Base-by-base conservation (phyloP, 306 rosid species). In the Castanea sativa region DNA sequence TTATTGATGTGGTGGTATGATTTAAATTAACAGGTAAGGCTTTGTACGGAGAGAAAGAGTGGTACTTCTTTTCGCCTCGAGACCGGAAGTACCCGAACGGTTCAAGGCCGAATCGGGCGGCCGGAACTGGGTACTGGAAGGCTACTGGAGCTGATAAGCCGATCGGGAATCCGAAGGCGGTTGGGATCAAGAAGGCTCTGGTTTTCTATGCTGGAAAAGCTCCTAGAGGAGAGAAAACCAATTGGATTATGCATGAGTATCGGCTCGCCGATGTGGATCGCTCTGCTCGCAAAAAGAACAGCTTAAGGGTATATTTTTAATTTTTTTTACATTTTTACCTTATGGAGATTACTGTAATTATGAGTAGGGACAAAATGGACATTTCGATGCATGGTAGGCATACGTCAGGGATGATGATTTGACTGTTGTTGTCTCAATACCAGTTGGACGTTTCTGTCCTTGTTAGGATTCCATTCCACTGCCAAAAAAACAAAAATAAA, bases 241-340 rank as follows among this genome's bases (percentile, higher is more conserved):
- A 96, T 83, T 96, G 99, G 99, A 96, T 96, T 51, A 93, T 96
- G 99, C 99, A 96, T 73, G 98, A 96, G 78, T 96, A 96, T 78
- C 97, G 98, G 32, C 92, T 96, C 9, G 99, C 99, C 16, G 91
- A 96, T 65, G 97, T 91, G 19, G 98, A 96, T 89, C 98, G 94
- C 1, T 82, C 97, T 4, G 91, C 91, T 79, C 93, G 97, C 70
- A 93, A 87, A 74, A 93, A 93, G 83, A 96, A 93, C 83, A 90
- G 94, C 73, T 30, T 91, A 20, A 96, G 97, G 98, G 98, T 94
- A 92, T 73, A 29, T 18, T 3, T 38, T 29, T 1, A 19, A 6
- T 4, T 57, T 1, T 25, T 5, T 8, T 41, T 41, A 41, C 45
- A 41, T 41, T 7, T 41, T 41, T 41, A 41, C 45, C 45, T 8